These are phyloP conservation scores for Hypoxylon sp. DNA, from an alignment of 2,329 filamentous ascomycete species.

Conservation along the genomic window DNA sequence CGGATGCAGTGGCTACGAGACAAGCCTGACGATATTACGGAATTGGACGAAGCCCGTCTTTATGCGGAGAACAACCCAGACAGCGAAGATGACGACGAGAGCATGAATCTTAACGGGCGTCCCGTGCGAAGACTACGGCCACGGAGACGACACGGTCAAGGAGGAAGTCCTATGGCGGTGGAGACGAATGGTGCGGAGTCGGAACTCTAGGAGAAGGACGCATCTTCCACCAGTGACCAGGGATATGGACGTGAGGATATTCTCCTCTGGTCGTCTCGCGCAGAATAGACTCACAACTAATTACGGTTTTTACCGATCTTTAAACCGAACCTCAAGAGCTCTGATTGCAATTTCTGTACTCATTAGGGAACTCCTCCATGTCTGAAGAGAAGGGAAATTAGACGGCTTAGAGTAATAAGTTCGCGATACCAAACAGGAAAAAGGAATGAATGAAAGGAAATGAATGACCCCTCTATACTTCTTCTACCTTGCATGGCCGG, in stretches of 20 bases:
- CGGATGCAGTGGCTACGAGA: constrained; percentile 97
- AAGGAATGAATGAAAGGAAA: constrained; percentile 32
- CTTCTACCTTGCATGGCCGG: constrained; percentile 45
- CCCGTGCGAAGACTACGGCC: constrained; percentile 61
- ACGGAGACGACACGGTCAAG: constrained; percentile 61
- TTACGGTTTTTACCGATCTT: neutral
- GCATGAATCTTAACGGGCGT: constrained; percentile 61
- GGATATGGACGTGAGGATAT: constrained; percentile 19
- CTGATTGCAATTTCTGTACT: constrained; percentile 22
- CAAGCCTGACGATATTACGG: constrained; percentile 82
- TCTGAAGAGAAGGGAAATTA: constrained; percentile 18
- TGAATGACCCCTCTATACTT: constrained; percentile 32
- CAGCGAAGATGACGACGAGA: constrained; percentile 70
- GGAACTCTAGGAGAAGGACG: constrained; percentile 60
- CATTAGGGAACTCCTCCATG: constrained; percentile 17
- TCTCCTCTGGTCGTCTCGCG: neutral
- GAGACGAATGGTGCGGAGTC: constrained; percentile 71
- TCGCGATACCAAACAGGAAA: constrained; percentile 34
- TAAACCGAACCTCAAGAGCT: neutral
- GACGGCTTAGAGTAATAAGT: constrained; percentile 27
- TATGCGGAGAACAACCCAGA: constrained; percentile 69
- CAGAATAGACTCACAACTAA: constrained; percentile 3
- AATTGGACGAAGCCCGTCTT: constrained; percentile 83
- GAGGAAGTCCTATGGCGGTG: constrained; percentile 70
- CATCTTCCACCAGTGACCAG: constrained; percentile 9